A percentile compares a stretch with the other conserved stretches of the same genome.
phyloP scores from a whole-genome alignment of 2,329 filamentous ascomycete species.

The Emmonsiellopsis sp. region DNA sequence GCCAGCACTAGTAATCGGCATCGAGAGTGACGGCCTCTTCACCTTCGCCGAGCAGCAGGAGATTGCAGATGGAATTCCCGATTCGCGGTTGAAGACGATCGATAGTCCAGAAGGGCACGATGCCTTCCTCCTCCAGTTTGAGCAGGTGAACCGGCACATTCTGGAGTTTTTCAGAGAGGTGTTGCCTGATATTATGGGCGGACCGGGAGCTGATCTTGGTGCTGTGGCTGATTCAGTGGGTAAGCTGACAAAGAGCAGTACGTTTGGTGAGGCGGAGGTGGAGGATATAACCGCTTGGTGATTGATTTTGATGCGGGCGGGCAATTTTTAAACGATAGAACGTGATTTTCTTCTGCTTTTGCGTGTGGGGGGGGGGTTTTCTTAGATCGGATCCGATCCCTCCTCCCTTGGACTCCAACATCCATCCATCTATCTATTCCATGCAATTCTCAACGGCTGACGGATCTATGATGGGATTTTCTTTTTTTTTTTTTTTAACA shows the following conservation, averaged over 20 bases:
- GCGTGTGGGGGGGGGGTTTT: too few species aligned
- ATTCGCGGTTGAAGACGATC: slow-evolving; percentile 73
- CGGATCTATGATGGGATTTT: too few species aligned
- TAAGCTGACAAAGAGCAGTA: slow-evolving; percentile 72
- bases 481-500: too few species aligned
- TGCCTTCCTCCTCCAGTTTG: slow-evolving; percentile 91
- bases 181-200: slow-evolving; percentile 79
- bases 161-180: slow-evolving; percentile 73
- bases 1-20: slow-evolving; percentile 82
- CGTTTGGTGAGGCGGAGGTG: slow-evolving; percentile 90
- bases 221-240: slow-evolving; percentile 47
- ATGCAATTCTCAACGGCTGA: too few species aligned
- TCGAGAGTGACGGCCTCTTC: slow-evolving; percentile 91
- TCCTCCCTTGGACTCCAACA: too few species aligned
- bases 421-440: too few species aligned
- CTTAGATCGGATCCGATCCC: too few species aligned
- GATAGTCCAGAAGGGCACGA: slow-evolving; percentile 94
- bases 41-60: slow-evolving; percentile 96
- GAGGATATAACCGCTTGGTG: slow-evolving; percentile 95
- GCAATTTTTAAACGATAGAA: too few species aligned
- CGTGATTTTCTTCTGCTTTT: too few species aligned
- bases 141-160: slow-evolving; percentile 88
- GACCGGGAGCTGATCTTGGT: slow-evolving; percentile 41
- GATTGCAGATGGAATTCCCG: slow-evolving; percentile 69
- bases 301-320: too few species aligned